Evolutionary conservation across 2,329 filamentous ascomycete genomes (phyloP).

Genomic region (Xylaria arbuscula): DNA sequence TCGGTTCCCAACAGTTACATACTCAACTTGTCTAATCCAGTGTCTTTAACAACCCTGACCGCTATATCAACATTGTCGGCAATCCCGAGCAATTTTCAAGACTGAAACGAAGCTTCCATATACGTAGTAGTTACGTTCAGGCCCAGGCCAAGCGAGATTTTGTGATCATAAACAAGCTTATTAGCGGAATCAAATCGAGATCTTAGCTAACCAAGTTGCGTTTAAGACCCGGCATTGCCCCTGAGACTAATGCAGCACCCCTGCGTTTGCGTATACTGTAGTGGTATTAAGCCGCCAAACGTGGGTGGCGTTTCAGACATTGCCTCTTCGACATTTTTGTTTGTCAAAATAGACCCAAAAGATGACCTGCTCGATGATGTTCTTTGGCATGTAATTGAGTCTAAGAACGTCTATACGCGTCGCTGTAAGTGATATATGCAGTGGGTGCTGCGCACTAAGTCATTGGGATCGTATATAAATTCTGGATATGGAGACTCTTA

Average conservation of each 20-base stretch:
- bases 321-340: background rate
- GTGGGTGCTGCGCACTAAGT: background rate
- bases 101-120: background rate
- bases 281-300: background rate
- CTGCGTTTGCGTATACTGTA: background rate
- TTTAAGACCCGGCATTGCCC: conserved; percentile 4
- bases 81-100: background rate
- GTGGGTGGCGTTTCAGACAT: background rate
- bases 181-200: background rate
- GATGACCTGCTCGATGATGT: background rate
- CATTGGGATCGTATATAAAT: no score
- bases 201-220: background rate
- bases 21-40: background rate
- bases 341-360: background rate
- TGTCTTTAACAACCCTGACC: no score
- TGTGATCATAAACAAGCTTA: background rate
- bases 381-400: background rate
- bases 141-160: background rate
- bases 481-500: no score
- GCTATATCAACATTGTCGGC: no score
- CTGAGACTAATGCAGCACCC: conserved; percentile 22
- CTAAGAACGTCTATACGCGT: background rate
- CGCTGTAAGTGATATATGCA: background rate
- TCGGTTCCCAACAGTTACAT: background rate
- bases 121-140: background rate